Conservation (phyloP, 495 filamentous ascomycete genomes). For the Pyrenula massariospora region DNA sequence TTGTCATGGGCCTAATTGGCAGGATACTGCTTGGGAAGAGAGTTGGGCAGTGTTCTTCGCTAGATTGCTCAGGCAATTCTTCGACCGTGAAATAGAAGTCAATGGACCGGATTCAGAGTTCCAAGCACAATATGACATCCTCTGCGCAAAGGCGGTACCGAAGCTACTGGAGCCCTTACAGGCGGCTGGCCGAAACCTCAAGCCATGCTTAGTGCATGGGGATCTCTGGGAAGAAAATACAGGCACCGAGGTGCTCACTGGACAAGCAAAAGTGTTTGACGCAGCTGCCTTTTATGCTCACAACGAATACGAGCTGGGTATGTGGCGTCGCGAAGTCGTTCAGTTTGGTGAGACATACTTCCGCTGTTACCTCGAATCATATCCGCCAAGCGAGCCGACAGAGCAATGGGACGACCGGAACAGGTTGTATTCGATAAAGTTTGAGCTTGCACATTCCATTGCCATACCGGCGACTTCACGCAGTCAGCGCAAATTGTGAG, state of each 20-base stretch:
- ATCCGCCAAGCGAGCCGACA: constrained; percentile 6
- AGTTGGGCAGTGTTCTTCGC: constrained; percentile 34
- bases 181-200: constrained; percentile 22
- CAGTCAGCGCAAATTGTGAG: background rate
- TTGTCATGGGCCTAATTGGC: constrained; percentile 28
- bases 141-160: constrained; percentile 25
- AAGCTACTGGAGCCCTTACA: constrained; percentile 26
- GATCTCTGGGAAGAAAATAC: constrained; percentile 39
- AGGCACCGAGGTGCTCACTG: constrained; percentile 18
- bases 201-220: constrained; percentile 32
- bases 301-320: constrained; percentile 28
- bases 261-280: constrained; percentile 29
- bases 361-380: constrained; percentile 3
- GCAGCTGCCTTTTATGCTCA: constrained; percentile 35
- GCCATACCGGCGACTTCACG: constrained; percentile 2
- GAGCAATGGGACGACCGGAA: constrained; percentile 14
- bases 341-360: constrained; percentile 5
- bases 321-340: constrained; percentile 7
- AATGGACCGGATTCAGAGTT: constrained; percentile 19
- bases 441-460: constrained; percentile 5
- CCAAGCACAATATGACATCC: constrained; percentile 7
- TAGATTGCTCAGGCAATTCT: constrained; percentile 16
- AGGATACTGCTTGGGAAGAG: constrained; percentile 24
- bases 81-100: constrained; percentile 15
- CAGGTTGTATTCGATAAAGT: constrained; percentile 9